These are phyloP conservation scores for Boletus semigastroideus DNA, from an alignment of 1,284 basidiomycete species.

Conservation along the genomic window DNA sequence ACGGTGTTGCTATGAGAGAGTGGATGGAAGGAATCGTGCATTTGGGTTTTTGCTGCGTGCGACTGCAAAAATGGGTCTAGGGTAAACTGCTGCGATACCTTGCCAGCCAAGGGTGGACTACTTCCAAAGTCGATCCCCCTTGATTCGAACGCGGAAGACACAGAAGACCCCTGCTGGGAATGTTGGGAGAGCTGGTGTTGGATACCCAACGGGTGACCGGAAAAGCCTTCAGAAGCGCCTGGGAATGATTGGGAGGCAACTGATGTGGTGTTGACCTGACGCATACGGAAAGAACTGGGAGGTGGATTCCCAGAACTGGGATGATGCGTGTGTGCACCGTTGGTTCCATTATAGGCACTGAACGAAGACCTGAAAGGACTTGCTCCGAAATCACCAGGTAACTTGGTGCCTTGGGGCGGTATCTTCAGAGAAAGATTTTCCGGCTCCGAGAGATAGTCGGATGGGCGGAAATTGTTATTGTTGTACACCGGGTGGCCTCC, in stretches of 20 bases:
- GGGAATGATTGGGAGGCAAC: slow-evolving; percentile 27
- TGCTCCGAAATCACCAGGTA: slow-evolving; percentile 39
- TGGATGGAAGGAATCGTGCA: slow-evolving; percentile 36
- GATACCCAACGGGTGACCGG: slow-evolving; percentile 28
- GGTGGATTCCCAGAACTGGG: slow-evolving; percentile 25
- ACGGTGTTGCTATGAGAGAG: slow-evolving; percentile 28
- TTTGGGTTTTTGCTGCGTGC: slow-evolving; percentile 31
- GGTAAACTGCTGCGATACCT: slow-evolving; percentile 33
- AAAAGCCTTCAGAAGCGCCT: slow-evolving; percentile 23
- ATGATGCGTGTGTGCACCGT: slow-evolving; percentile 24
- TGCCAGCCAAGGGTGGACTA: slow-evolving; percentile 27
- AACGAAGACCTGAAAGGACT: slow-evolving; percentile 36
- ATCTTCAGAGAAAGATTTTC: slow-evolving; percentile 40
- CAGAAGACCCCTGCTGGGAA: slow-evolving; percentile 30
- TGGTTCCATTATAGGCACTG: slow-evolving; percentile 36
- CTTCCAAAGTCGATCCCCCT: slow-evolving; percentile 34
- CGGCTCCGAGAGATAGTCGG: slow-evolving; percentile 41
- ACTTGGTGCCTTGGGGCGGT: slow-evolving; percentile 40
- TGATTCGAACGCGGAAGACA: slow-evolving; percentile 27
- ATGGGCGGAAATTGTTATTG: slow-evolving; percentile 39
- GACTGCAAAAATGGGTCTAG: slow-evolving; percentile 36
- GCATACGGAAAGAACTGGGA: slow-evolving; percentile 35
- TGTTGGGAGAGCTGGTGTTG: slow-evolving; percentile 40
- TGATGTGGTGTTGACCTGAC: slow-evolving; percentile 25
- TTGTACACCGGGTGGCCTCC: slow-evolving; percentile 46